Conservation (phyloP, 257 asterid species). For the Solanum habrochaites region DNA sequence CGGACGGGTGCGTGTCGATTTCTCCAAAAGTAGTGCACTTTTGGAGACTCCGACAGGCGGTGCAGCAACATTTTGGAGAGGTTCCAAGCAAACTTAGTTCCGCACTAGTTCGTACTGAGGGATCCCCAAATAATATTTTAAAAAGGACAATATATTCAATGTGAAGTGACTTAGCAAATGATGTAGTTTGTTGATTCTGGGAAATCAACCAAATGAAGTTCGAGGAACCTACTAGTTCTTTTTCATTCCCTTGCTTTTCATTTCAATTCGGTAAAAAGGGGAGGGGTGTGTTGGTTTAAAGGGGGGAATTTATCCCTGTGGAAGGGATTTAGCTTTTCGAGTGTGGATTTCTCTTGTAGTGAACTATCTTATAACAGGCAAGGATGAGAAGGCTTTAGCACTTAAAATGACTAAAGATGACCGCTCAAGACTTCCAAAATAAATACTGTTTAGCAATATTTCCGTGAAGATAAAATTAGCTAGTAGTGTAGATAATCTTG, state of each 20-base stretch:
- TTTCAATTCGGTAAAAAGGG: not conserved
- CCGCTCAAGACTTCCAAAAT: not conserved
- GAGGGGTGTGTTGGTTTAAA: not conserved
- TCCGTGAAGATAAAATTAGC: not conserved
- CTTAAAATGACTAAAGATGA: not conserved
- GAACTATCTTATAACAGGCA: not conserved
- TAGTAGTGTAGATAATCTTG: too few species aligned
- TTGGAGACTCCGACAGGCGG: not conserved
- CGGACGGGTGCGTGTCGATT: too few species aligned
- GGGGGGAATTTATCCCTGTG: not conserved
- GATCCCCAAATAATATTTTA: not conserved
- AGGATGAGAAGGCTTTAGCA: not conserved
- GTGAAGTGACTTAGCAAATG: not conserved
- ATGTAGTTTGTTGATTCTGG: not conserved
- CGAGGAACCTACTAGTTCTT: not conserved
- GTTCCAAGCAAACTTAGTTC: too few species aligned
- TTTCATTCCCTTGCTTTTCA: not conserved
- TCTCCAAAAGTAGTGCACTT: too few species aligned
- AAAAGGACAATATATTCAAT: not conserved
- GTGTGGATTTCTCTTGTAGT: not conserved
- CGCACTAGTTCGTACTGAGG: not conserved
- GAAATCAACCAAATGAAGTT: not conserved
- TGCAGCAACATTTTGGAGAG: too few species aligned
- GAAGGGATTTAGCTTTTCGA: not conserved
- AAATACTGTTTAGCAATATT: not conserved